These are phyloP conservation scores for Soucietia sequanensis DNA, from an alignment of 805 yeast genomes.

Conservation along the genomic window DNA sequence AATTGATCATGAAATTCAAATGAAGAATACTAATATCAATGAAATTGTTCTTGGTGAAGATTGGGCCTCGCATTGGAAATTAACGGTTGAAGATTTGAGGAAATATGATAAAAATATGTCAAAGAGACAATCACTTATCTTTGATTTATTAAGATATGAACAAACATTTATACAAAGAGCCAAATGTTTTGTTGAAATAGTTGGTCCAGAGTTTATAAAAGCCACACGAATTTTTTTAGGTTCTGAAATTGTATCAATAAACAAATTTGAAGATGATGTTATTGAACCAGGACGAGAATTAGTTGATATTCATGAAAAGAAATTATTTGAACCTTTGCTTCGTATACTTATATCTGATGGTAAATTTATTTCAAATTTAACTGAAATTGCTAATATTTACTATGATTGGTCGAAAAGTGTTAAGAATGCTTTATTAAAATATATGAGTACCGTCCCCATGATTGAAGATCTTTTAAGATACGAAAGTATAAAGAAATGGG, in stretches of 20 bases:
- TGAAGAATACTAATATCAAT: slow-evolving; percentile 21
- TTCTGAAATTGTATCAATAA: slow-evolving; percentile 20
- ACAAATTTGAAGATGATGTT: slow-evolving; percentile 59
- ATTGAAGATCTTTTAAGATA: slow-evolving; percentile 54
- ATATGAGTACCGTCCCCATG: slow-evolving; percentile 60
- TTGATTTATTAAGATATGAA: slow-evolving; percentile 71
- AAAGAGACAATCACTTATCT: slow-evolving; percentile 71
- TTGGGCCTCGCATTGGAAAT: slow-evolving; percentile 68
- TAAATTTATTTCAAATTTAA: slow-evolving; percentile 54
- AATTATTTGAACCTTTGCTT: slow-evolving; percentile 57
- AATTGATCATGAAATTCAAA: slow-evolving; percentile 24
- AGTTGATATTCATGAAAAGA: slow-evolving; percentile 52
- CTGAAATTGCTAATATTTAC: slow-evolving; percentile 57
- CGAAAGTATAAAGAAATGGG: slow-evolving; percentile 59
- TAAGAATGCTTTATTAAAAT: slow-evolving; percentile 49
- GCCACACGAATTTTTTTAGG: slow-evolving; percentile 23
- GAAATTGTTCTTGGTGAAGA: slow-evolving; percentile 42
- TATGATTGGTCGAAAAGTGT: slow-evolving; percentile 64
- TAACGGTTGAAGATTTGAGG: slow-evolving; percentile 52
- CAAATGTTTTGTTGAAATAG: slow-evolving; percentile 53
- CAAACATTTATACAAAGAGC: slow-evolving; percentile 69
- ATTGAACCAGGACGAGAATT: slow-evolving; percentile 56
- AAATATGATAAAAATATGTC: slow-evolving; percentile 51
- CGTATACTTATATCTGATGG: slow-evolving; percentile 60
- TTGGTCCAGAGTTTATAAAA: slow-evolving; percentile 40